A percentile compares a stretch with the other conserved stretches of the same genome.
Conservation (phyloP, 805 yeast genomes). For the Candida koratica region DNA sequence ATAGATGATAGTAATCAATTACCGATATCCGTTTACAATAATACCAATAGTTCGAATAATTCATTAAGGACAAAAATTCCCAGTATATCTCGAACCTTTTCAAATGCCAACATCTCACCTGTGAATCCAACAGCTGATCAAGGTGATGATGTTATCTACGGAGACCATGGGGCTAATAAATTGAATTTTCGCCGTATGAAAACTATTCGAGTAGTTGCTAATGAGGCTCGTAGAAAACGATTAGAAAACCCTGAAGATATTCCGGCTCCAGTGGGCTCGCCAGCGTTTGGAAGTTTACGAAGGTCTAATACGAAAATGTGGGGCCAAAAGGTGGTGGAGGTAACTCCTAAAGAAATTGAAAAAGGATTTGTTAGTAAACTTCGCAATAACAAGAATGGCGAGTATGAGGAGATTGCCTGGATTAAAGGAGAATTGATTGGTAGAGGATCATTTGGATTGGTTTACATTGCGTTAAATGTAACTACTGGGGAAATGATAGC, state of each 20-base stretch:
- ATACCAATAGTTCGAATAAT: constrained; percentile 1
- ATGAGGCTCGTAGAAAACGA: constrained; percentile 62
- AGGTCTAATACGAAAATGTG: constrained; percentile 90
- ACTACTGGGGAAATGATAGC: constrained; percentile 99
- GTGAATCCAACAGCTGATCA: constrained; percentile 20
- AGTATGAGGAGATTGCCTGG: constrained; percentile 90
- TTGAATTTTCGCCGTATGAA: constrained; percentile 64
- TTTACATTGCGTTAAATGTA: constrained; percentile 83
- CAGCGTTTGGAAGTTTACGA: constrained; percentile 36
- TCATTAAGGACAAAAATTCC: constrained; percentile 19
- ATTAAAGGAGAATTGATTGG: constrained; percentile 96
- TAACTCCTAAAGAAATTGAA: constrained; percentile 65
- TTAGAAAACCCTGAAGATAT: constrained; percentile 18
- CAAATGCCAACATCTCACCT: constrained; percentile 41
- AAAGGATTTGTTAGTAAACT: constrained; percentile 64
- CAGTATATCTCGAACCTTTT: constrained; percentile 40
- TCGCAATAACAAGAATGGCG: constrained; percentile 57
- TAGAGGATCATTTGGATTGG: constrained; percentile 94
- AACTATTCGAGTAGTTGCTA: constrained; percentile 88
- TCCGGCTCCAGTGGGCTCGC: constrained; percentile 11
- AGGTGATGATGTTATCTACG: constrained; percentile 35
- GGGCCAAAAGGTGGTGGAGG: constrained; percentile 93
- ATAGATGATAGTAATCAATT: constrained; percentile 53
- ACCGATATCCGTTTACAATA: constrained; percentile 14
- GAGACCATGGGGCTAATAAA: constrained; percentile 32